Evolutionary conservation across 2,329 filamentous ascomycete genomes (phyloP), one percentile per base, ranked within the genome.

Genomic region (Teratosphaeria nubilosa): DNA sequence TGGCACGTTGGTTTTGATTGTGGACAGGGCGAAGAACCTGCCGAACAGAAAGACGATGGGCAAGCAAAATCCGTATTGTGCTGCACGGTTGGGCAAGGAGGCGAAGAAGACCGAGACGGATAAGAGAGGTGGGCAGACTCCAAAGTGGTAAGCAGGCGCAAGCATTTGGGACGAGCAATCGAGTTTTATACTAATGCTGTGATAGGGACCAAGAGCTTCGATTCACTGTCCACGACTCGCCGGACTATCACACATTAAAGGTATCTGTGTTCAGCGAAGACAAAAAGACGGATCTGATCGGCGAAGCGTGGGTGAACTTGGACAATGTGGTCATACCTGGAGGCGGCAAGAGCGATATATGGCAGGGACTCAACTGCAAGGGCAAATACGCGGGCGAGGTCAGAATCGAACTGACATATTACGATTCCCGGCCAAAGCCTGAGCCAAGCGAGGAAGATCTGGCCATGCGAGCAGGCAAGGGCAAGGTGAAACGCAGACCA

Each of bases 31-130:
- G 56, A 97, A 96, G 82, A 99, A 99, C 73, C 77, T 99, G 65
- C 94, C 94, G 55, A 99, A 99, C 76, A 80, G 91, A 66, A 95
- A 95, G 78, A 94, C 91, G 5, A 96, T 99, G 79, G 94, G 94
- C 58, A 99, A 99, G 76, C 94, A 99, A 77, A 91, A 97, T 72
- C 92, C 94, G 0, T 99, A 97, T 74, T 96, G 91, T 75, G 94
- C 94, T 41, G 91, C 91, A 32, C 82, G 94, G 56, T 77, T 99
- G 52, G 94, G 92, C 34, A 99, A 99, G 74, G 91, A 97, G 75
- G 94, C 94, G 53, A 95, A 95, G 78, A 96, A 96, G 80, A 99
- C 94, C 2, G 87, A 87, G 48, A 96, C 92, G 4, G 94, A 99
- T 74, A 86, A 92, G 66, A 83, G 94, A 70, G 94, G 94, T 63